Evolutionary conservation across 169 alveolate species (phyloP), one percentile per base, ranked within the genome.

Genomic region (Cryptosporidium viatorum): DNA sequence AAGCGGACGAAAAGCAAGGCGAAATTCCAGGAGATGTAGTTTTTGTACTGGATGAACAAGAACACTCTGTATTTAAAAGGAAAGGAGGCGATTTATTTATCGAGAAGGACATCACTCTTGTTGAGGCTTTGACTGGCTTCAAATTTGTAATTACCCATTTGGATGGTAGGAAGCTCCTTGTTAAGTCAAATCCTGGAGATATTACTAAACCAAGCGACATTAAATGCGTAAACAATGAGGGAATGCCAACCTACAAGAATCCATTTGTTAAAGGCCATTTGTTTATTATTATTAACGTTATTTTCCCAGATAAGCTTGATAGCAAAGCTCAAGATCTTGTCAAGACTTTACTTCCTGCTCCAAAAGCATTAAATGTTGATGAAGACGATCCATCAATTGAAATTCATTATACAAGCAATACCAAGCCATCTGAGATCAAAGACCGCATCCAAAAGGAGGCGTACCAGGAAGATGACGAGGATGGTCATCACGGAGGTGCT

Each of bases 1-100:
- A 97, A 93, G 99, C 99, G 31, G 99, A 98, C 89, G 98, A 97
- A 94, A 93, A 95, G 31, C 99, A 99, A 29, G 98, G 95, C 71
- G 96, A 93, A 35, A 96, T 96, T 51, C 97, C 99, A 18, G 99
- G 99, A 33, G 98, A 97, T 70, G 97, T 97, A 71, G 94, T 97
- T 59, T 93, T 98, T 86, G 94, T 94, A 59, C 91, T 95, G 68
- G 93, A 94, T 71, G 97, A 95, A 85, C 95, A 93, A 75, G 96
- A 96, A 45, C 99, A 97, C 91, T 93, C 95, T 31, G 91, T 93
- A 33, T 98, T 97, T 93, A 96, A 94, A 69, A 95, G 99, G 71
- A 96, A 95, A 86, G 99, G 99, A 52, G 96, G 97, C 48, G 99
- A 98, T 91, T 92, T 98, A 50, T 86, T 96, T 69, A 96, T 98